phyloP scores from a whole-genome alignment of 2,329 filamentous ascomycete species.

The Fusarium drepaniforme region DNA sequence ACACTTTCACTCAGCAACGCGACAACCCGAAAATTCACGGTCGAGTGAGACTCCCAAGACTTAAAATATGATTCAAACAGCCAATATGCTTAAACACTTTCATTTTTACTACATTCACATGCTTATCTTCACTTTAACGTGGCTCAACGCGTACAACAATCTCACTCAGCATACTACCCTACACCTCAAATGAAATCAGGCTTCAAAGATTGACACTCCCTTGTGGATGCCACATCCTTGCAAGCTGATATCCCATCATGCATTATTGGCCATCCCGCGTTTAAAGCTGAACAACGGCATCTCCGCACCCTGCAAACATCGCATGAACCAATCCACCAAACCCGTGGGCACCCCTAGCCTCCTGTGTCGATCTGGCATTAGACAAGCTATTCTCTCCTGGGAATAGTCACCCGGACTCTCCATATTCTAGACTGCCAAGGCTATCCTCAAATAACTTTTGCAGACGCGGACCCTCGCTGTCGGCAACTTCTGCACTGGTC shows the following conservation, averaged over 20 bases:
- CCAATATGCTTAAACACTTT: accelerated
- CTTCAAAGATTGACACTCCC: background rate
- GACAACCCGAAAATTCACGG: background rate
- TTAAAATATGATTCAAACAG: background rate
- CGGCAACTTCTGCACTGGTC: conserved; percentile 39
- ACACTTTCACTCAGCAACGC: background rate
- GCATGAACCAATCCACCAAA: conserved; percentile 1
- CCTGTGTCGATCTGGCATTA: background rate
- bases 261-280: background rate
- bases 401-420: background rate
- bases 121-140: background rate
- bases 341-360: background rate
- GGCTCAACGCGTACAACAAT: background rate
- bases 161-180: background rate
- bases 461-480: conserved; percentile 40
- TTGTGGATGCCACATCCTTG: background rate
- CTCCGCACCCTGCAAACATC: background rate
- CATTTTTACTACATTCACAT: background rate
- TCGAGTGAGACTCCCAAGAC: background rate
- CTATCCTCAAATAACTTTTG: conserved; percentile 36
- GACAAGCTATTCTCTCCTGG: background rate
- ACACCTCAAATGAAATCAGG: background rate
- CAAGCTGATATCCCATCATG: background rate
- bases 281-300: background rate
- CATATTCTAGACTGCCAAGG: background rate